A percentile compares a stretch with the other conserved stretches of the same genome.
Conservation (phyloP, 257 asterid species). For the Fraxinus pennsylvanica region DNA sequence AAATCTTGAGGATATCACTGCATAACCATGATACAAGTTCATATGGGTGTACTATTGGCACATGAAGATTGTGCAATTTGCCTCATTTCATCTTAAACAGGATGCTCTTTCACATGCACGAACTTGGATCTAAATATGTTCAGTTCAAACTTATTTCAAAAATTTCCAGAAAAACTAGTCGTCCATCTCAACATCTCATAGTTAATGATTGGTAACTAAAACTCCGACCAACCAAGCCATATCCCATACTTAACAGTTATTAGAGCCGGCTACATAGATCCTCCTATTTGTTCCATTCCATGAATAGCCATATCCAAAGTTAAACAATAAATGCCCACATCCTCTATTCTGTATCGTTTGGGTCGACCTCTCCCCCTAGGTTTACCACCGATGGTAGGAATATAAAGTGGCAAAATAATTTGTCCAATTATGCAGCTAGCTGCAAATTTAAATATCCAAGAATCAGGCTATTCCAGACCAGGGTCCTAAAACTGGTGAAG, state of each 20-base stretch:
- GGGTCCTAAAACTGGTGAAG: background rate
- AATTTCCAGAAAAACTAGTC: background rate
- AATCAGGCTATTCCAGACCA: background rate
- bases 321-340: background rate
- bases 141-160: background rate
- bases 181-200: background rate
- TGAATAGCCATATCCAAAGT: background rate
- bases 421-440: background rate
- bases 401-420: background rate
- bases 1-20: background rate
- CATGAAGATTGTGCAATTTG: background rate
- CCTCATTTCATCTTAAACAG: background rate
- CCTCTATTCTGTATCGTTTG: background rate
- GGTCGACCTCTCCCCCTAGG: background rate
- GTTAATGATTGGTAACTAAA: background rate
- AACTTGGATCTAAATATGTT: background rate
- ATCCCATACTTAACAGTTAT: background rate
- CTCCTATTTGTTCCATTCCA: background rate
- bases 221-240: background rate
- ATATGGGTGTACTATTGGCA: background rate
- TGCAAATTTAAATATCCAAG: background rate
- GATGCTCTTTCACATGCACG: background rate
- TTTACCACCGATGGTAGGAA: background rate
- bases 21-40: background rate
- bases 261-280: background rate